A percentile compares a stretch with the other conserved stretches of the same genome.
phyloP scores from a whole-genome alignment of 305 asterid genomes.

The Fraxinus nigra region DNA sequence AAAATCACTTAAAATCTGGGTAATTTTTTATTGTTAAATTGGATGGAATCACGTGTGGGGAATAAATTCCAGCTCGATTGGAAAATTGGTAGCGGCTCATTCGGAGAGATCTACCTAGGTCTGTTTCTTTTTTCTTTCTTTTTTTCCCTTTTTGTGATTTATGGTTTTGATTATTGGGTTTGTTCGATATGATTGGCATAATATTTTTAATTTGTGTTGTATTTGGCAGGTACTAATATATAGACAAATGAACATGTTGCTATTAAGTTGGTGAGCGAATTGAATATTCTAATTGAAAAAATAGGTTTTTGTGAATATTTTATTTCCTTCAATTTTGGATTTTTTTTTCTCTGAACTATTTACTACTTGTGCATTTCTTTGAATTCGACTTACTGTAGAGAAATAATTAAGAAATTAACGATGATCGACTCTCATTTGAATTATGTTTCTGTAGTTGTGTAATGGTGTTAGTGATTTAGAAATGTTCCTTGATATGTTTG shows the following conservation, averaged over 20 bases:
- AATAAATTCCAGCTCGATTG: too few relatives aligned
- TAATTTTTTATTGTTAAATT: neutral
- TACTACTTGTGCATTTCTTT: neutral
- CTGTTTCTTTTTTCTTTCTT: too few relatives aligned
- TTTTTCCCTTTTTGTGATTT: neutral
- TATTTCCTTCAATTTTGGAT: too few relatives aligned
- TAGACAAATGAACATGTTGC: too few relatives aligned
- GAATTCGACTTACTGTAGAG: neutral
- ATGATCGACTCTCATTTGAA: neutral
- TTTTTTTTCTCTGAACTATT: neutral
- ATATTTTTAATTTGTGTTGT: too few relatives aligned
- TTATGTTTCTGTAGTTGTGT: neutral
- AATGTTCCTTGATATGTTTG: neutral
- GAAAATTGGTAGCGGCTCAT: too few relatives aligned
- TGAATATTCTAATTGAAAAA: neutral
- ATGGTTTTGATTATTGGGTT: neutral
- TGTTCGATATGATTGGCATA: neutral
- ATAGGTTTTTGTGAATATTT: neutral
- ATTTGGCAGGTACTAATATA: too few relatives aligned
- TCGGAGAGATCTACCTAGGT: too few relatives aligned
- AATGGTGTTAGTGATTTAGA: neutral
- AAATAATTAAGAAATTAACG: neutral
- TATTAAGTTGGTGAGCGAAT: too few relatives aligned
- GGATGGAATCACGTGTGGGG: too few relatives aligned
- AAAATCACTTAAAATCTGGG: constrained; percentile 3